phyloP scores from a whole-genome alignment of 192 early-diverging fungal genomes.

The Backusella westeae region DNA sequence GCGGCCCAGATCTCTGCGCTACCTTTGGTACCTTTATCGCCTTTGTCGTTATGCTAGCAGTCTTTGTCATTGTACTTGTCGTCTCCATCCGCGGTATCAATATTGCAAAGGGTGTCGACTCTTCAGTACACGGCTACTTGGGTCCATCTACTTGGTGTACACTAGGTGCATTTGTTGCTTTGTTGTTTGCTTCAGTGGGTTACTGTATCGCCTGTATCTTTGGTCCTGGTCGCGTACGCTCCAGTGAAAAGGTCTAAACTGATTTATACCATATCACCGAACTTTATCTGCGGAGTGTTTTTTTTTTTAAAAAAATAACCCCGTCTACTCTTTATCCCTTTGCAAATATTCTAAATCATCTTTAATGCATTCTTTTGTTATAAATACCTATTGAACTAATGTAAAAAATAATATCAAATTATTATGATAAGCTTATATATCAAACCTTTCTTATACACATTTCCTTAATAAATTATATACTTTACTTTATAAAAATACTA shows the following conservation, averaged over 20 bases:
- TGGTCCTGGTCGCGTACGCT: constrained; percentile 17
- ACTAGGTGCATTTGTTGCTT: constrained; percentile 21
- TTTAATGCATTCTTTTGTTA: neutral
- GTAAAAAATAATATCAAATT: neutral
- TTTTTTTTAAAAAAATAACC: neutral
- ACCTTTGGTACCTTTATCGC: constrained; percentile 27
- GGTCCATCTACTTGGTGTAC: constrained; percentile 33
- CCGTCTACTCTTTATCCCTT: neutral
- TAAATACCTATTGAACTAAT: neutral
- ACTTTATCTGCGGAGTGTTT: neutral
- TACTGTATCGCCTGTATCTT: constrained; percentile 32
- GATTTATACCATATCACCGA: neutral
- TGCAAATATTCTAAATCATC: neutral
- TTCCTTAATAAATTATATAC: neutral
- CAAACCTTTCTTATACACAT: neutral
- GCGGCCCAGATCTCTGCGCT: constrained; percentile 26
- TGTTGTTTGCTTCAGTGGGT: constrained; percentile 22
- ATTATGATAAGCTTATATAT: neutral
- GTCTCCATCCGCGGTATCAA: constrained; percentile 32
- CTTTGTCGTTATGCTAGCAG: constrained; percentile 29
- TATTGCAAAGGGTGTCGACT: constrained; percentile 5
- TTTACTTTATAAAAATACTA: neutral
- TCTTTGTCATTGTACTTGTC: constrained; percentile 28
- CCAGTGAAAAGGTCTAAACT: constrained; percentile 9
- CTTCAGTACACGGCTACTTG: constrained; percentile 3